Base-by-base conservation (phyloP, 2,329 filamentous ascomycete species). In the Tolypocladium ophioglossoides region DNA sequence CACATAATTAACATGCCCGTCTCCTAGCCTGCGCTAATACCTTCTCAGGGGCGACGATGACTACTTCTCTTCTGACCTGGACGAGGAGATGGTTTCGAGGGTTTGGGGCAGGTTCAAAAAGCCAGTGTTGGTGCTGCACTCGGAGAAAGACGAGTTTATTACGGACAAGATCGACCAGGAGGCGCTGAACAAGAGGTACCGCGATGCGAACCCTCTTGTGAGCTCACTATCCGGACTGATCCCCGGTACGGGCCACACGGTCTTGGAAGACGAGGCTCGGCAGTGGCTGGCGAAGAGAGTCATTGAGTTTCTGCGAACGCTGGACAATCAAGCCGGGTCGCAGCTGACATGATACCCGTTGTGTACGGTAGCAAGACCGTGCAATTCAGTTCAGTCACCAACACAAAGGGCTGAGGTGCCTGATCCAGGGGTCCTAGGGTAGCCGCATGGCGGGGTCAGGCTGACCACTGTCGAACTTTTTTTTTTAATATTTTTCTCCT, bases 51-150 rank as follows among this genome's bases (percentile, higher is more conserved):
- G 85, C 11, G 86, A 88, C 55, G 91, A 96, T 66, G 91, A 96
- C 66, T 89, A 87, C 64, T 96, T 95, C 71, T 91, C 87, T n/a
- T 84, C 83, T 3, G 87, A 94, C 64, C 71, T 94, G n/a, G 68
- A 73, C 0, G 71, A 77, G 35, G 74, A 79, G 35, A 73, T 76
- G 20, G 72, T 91, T 8, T 64, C 69, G 27, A 66, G 66, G 16
- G 85, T 85, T n/a, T 96, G 92, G 78, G 79, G 83, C 4, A 72
- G 71, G 51, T 72, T 89, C 54, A 71, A 73, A 46, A 76, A 79
- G 52, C 80, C 82, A 1, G 68, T 89, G 1, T 70, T 87, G 58
- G 80, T 88, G 20, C 64, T 91, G 35, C 81, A 83, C 55, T 85
- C 85, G 1, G 84, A 74, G 7, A 69, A 76, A 46, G 88, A 92